Evolutionary conservation across 768 basidiomycete genomes (phyloP), one percentile per base, ranked within the genome.

Genomic region (Asterophora lycoperdoides): DNA sequence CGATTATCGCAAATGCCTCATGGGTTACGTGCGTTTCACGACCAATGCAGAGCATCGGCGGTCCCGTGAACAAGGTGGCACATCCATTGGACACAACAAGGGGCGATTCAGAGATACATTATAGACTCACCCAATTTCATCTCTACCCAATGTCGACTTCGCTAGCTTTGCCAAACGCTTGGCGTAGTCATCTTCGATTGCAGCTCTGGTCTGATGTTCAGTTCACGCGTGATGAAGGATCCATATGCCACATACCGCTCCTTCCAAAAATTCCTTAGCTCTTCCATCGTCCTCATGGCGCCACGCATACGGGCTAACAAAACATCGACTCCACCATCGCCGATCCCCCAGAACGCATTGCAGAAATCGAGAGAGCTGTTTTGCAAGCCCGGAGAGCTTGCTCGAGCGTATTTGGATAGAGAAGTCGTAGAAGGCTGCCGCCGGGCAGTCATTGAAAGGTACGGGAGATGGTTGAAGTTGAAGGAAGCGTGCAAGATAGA

Each of bases 161-260:
- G 91, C 78, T 18, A 99, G 72, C 63, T 88, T 90, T 17, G 77
- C 70, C 11, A 99, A 62, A 23, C 84, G 80, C 67, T 92, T 93
- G 1, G 94, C 86, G 61, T 97, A 98, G 32, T 98, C 95, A 60
- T 97, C 93, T 66, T 98, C 94, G 53, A 97, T 96, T 26, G 74
- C 56, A 7, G 92, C 85, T 62, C 95, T 96, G 41, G 35, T 54
- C 37, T 44, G 34, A 47, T 41, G 48, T 54, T 46, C 48, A 53
- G 19, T n/a, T 3, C 26, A 18, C 36, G 44, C 18, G 23, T 44
- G 30, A 42, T 35, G 11, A 44, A 26, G 45, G 5, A 48, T n/a
- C 3, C 33, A 37, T 52, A 35, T 45, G 15, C 23, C 28, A 69
- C 83, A 51, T 54, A 94, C 94, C 95, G 77, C 68, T 98, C 95